Percentiles rank a stretch among this genome's conserved stretches.
phyloP scores from a whole-genome alignment of 257 asterid genomes.

The Verbena officinalis region DNA sequence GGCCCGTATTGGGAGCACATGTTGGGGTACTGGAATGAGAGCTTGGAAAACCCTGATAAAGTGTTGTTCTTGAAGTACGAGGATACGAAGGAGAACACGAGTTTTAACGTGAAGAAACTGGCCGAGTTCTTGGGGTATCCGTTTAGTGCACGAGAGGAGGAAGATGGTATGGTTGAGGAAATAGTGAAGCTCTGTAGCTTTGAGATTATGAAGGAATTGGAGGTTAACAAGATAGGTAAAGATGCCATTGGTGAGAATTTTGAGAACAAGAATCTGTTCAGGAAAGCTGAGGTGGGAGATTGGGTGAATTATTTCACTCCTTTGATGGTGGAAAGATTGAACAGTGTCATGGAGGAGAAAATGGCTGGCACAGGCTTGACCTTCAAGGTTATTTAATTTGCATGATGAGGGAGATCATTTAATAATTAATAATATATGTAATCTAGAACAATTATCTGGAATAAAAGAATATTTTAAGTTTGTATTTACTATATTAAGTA shows the following conservation, averaged over 20 bases:
- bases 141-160: conserved; percentile 42
- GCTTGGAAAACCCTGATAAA: conserved; percentile 36
- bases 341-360: conserved; percentile 35
- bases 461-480: too few relatives aligned
- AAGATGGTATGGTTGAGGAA: conserved; percentile 40
- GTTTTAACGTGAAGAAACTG: conserved; percentile 33
- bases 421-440: too few relatives aligned
- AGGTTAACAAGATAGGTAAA: conserved; percentile 46
- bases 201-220: conserved; percentile 42
- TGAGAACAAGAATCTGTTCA: conserved; percentile 39
- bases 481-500: too few relatives aligned
- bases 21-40: conserved; percentile 53
- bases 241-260: conserved; percentile 34
- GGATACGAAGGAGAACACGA: conserved; percentile 43
- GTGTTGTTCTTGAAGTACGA: conserved; percentile 57
- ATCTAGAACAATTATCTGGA: too few relatives aligned
- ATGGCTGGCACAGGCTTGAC: conserved; percentile 38
- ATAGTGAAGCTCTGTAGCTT: conserved; percentile 48
- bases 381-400: conserved; percentile 9
- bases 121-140: conserved; percentile 55
- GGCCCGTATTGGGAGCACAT: conserved; percentile 74
- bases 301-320: conserved; percentile 51
- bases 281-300: conserved; percentile 63
- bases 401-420: not conserved
- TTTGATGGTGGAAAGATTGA: conserved; percentile 37